Evolutionary conservation across 202 grass and related monocot species (phyloP).

Genomic region (Schoenoplectus tabernaemontani): DNA sequence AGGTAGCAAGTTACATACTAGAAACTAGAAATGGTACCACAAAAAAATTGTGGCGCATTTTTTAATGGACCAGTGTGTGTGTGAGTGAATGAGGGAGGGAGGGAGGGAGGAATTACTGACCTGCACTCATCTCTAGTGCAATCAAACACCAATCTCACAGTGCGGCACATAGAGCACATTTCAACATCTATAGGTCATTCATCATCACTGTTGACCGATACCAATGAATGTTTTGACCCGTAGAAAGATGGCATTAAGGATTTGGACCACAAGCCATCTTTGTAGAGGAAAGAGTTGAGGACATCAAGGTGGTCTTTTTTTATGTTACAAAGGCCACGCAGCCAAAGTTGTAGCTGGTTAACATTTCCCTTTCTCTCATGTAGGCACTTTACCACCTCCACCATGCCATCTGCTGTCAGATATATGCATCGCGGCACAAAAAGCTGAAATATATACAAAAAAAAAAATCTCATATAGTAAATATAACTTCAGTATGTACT

Average conservation of each 20-base stretch:
- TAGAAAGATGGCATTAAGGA: not conserved
- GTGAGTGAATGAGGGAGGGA: not conserved
- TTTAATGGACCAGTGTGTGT: not conserved
- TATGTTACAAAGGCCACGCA: constrained; percentile 29
- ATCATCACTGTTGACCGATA: constrained; percentile 32
- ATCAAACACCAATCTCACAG: constrained; percentile 60
- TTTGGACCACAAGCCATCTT: constrained; percentile 17
- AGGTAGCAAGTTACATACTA: not conserved
- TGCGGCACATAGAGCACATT: constrained; percentile 44
- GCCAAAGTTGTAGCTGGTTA: constrained; percentile 27
- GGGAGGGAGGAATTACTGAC: constrained; percentile 25
- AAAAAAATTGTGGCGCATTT: not conserved
- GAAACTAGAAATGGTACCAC: not conserved
- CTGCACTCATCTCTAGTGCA: constrained; percentile 77
- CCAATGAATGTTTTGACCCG: not conserved
- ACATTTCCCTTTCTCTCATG: constrained; percentile 29
- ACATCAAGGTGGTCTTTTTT: constrained; percentile 48
- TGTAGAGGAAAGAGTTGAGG: constrained; percentile 38
- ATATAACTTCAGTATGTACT: not conserved
- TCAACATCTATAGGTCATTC: constrained; percentile 63
- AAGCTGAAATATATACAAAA: constrained; percentile 36
- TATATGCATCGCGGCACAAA: constrained; percentile 52
- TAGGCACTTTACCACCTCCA: constrained; percentile 43
- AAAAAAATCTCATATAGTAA: not conserved
- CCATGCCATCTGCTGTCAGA: constrained; percentile 55